Percentiles rank a stretch among this genome's conserved stretches.
Conservation (phyloP, 1,139 yeast genomes). For the Lodderomyces elongisporus region DNA sequence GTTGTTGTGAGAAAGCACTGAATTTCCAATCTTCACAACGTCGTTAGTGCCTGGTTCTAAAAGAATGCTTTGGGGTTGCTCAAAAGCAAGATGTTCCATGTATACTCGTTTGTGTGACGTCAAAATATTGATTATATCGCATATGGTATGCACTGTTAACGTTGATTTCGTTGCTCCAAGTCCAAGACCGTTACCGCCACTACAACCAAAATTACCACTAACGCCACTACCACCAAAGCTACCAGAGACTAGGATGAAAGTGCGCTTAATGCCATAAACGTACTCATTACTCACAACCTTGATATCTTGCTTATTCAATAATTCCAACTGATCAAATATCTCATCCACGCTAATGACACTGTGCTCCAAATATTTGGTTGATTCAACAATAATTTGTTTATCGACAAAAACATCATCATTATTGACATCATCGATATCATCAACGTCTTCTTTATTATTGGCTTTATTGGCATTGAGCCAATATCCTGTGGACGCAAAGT, state of each 20-base stretch:
- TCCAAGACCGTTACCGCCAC: no score
- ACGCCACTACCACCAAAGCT: slow-evolving; percentile 16
- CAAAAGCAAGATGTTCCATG: slow-evolving; percentile 1
- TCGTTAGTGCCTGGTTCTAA: slow-evolving; percentile 31
- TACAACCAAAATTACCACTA: no score
- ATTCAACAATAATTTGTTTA: slow-evolving; percentile 40
- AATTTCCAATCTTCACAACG: slow-evolving; percentile 20
- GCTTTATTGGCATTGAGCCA: no score
- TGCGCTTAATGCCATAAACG: slow-evolving; percentile 21
- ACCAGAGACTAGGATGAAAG: slow-evolving; percentile 49
- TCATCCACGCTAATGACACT: slow-evolving; percentile 47
- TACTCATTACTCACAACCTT: slow-evolving; percentile 19
- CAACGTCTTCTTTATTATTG: no score
- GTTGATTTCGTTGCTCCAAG: slow-evolving; percentile 11
- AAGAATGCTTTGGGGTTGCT: slow-evolving; percentile 23
- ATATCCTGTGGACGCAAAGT: no score
- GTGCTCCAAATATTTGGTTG: slow-evolving; percentile 49
- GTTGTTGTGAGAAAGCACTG: slow-evolving; percentile 40
- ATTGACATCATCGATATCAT: slow-evolving; percentile 36
- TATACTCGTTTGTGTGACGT: slow-evolving; percentile 13
- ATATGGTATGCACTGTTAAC: no score
- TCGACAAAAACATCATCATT: slow-evolving; percentile 37
- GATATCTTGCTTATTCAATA: slow-evolving; percentile 18
- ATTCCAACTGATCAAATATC: slow-evolving; percentile 36
- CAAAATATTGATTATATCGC: slow-evolving; percentile 12